These are phyloP conservation scores for Atkinsonella hypoxylon DNA, from an alignment of 2,329 filamentous ascomycete species.

Conservation along the genomic window DNA sequence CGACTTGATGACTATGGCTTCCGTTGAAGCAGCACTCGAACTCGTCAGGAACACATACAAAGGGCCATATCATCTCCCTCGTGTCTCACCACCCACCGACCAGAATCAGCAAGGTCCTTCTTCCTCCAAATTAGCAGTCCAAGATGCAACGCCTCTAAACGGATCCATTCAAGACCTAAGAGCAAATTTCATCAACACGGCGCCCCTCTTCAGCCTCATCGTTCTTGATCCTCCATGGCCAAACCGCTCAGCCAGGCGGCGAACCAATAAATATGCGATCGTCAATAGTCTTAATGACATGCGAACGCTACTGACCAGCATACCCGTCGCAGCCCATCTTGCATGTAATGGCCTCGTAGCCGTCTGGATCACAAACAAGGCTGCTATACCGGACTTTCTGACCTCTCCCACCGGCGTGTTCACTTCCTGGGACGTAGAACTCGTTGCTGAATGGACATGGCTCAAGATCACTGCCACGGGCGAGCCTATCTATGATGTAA, in stretches of 20 bases:
- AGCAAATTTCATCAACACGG: slow-evolving; percentile 26
- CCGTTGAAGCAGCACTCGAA: slow-evolving; percentile 31
- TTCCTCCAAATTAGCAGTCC: neutral
- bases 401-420: slow-evolving; percentile 44
- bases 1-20: slow-evolving; percentile 40
- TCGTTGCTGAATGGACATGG: slow-evolving; percentile 66
- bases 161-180: slow-evolving; percentile 34
- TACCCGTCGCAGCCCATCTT: slow-evolving; percentile 46
- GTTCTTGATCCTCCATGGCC: slow-evolving; percentile 74
- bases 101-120: neutral
- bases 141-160: slow-evolving; percentile 36
- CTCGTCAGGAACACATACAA: slow-evolving; percentile 20
- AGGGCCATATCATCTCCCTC: slow-evolving; percentile 37
- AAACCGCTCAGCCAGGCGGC: slow-evolving; percentile 59
- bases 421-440: slow-evolving; percentile 51
- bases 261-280: slow-evolving; percentile 36
- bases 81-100: slow-evolving; percentile 14
- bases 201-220: slow-evolving; percentile 52
- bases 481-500: slow-evolving; percentile 49
- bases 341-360: slow-evolving; percentile 46
- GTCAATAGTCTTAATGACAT: slow-evolving; percentile 35
- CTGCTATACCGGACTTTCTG: slow-evolving; percentile 43
- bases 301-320: slow-evolving; percentile 33
- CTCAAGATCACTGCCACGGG: slow-evolving; percentile 57
- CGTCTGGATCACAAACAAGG: slow-evolving; percentile 70